Evolutionary conservation across 1,284 basidiomycete species (phyloP), one percentile per base, ranked within the genome.

Genomic region (Leccinum griseonigrum): DNA sequence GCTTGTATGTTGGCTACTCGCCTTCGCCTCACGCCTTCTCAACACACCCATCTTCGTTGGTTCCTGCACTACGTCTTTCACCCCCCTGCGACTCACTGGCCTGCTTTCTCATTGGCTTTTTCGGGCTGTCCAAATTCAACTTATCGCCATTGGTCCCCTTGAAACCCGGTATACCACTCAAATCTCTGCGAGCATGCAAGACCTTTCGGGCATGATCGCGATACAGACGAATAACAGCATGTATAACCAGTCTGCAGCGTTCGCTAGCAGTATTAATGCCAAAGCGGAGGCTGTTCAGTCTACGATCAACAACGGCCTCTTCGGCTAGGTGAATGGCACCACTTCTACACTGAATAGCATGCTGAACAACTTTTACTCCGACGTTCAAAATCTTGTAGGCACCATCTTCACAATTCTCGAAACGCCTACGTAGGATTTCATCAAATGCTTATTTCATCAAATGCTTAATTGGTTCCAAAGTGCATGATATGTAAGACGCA

Each of bases 321-420:
- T 98, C 64, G 91, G 92, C 16, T 98, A 95, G 96, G 88, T 98
- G 57, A 94, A 97, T 70, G 84, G 81, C n/a, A 97, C 96, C 1
- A 96, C 94, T 0, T 85, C 85, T 4, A 89, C 89, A 5, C 85
- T 99, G 66, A 99, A 99, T 75, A 79, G 78, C 64, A 91, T 92
- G 5, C 79, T 94, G 67, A 86, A 84, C 71, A 78, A 77, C 53
- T 91, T 94, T 74, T 94, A 94, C 74, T 77, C 77, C 57, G 91
- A 92, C 61, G 77, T 93, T 46, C 87, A 93, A 76, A 79, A 82
- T 62, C 79, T 84, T 0, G 87, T 97, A 31, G 80, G 82, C 57
- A 79, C 79, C 3, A 83, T 94, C 1, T 95, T 97, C 74, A 96
- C 94, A 1, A 83, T 95, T 63, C 84, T 97, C 36, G 88, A 91